Evolutionary conservation across 2,329 filamentous ascomycete species (phyloP).

Genomic region (Stachybotrys chlorohalonatus): DNA sequence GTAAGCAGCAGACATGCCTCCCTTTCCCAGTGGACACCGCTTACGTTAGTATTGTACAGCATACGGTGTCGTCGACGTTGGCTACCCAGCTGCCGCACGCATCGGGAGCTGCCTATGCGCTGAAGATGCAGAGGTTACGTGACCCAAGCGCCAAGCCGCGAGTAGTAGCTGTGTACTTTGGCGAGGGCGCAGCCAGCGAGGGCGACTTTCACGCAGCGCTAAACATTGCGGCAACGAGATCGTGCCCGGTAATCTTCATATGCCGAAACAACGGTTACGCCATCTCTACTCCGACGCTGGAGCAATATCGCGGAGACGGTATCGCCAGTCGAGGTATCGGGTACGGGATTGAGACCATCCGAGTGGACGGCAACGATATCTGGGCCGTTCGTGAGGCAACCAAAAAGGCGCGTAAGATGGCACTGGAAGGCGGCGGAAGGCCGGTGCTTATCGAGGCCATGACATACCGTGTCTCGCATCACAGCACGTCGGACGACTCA

Average conservation of each 20-base stretch:
- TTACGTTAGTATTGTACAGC: slow-evolving; percentile 32
- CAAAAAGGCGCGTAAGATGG: slow-evolving; percentile 65
- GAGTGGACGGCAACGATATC: slow-evolving; percentile 91
- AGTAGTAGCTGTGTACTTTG: slow-evolving; percentile 78
- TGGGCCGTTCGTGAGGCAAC: slow-evolving; percentile 80
- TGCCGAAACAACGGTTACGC: slow-evolving; percentile 92
- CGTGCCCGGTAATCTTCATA: slow-evolving; percentile 82
- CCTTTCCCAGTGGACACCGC: neutral
- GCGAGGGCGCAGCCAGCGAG: slow-evolving; percentile 82
- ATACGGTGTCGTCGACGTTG: slow-evolving; percentile 74
- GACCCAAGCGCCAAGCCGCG: slow-evolving; percentile 59
- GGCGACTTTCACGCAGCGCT: slow-evolving; percentile 88
- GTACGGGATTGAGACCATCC: slow-evolving; percentile 89
- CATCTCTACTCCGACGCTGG: slow-evolving; percentile 80
- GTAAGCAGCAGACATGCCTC: slow-evolving; percentile 35
- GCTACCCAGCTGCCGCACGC: slow-evolving; percentile 88
- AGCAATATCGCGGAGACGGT: slow-evolving; percentile 86
- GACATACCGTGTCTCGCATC: slow-evolving; percentile 96
- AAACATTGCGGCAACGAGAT: slow-evolving; percentile 81
- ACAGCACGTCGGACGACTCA: slow-evolving; percentile 93
- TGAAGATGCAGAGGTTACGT: slow-evolving; percentile 70
- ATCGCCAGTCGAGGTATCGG: slow-evolving; percentile 81
- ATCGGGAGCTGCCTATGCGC: slow-evolving; percentile 74
- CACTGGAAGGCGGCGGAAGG: slow-evolving; percentile 69
- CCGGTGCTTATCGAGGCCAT: slow-evolving; percentile 90